These are phyloP conservation scores for Penicillium thymicola DNA, from an alignment of 2,329 filamentous ascomycete genomes.

Conservation along the genomic window DNA sequence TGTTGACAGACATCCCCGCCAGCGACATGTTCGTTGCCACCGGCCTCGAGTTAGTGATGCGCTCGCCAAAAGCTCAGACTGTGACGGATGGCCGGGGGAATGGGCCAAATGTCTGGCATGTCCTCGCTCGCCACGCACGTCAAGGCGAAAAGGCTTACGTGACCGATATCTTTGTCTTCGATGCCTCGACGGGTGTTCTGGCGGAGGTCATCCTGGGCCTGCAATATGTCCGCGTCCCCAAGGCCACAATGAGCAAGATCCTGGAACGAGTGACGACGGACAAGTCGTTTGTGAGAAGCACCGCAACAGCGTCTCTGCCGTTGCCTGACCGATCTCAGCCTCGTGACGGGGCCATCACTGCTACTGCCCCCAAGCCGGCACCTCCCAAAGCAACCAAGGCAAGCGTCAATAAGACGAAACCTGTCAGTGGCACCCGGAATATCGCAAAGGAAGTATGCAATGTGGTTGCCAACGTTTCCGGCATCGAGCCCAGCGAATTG, in stretches of 20 bases:
- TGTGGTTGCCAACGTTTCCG: not conserved
- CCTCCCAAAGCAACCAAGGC: too few species aligned
- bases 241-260: not conserved
- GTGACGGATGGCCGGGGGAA: not conserved
- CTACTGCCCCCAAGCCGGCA: too few species aligned
- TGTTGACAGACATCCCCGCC: not conserved
- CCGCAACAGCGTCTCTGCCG: too few species aligned
- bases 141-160: not conserved
- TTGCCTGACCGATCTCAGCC: too few species aligned
- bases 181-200: not conserved
- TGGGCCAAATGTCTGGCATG: not conserved
- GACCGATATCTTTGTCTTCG: not conserved
- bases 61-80: not conserved
- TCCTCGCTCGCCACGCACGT: not conserved
- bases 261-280: not conserved
- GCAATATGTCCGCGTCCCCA: not conserved
- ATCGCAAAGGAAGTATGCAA: not conserved
- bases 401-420: too few species aligned
- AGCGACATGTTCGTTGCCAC: not conserved
- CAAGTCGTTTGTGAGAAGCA: too few species aligned
- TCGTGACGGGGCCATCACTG: not conserved
- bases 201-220: not conserved
- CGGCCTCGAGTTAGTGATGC: not conserved
- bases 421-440: not conserved
- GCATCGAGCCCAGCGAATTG: not conserved